Evolutionary conservation across 306 rosid species (phyloP).

Genomic region (Betula pendula): DNA sequence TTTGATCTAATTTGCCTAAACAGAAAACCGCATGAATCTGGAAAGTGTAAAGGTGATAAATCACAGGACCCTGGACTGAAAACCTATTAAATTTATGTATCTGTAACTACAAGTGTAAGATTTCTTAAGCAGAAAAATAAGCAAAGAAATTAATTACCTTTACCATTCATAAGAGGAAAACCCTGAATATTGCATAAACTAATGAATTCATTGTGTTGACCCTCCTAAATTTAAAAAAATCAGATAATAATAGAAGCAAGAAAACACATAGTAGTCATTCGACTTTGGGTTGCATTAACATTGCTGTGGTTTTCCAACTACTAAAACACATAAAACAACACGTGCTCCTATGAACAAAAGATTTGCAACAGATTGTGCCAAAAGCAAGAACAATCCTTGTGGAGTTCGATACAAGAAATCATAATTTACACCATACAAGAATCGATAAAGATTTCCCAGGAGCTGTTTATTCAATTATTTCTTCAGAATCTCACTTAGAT

Average conservation of each 20-base stretch:
- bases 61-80: background rate
- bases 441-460: background rate
- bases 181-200: background rate
- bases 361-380: background rate
- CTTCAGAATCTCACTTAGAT: background rate
- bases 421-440: background rate
- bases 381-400: background rate
- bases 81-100: background rate
- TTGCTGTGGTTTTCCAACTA: background rate
- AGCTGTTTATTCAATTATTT: background rate
- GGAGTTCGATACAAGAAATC: background rate
- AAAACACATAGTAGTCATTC: background rate
- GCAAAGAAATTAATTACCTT: background rate
- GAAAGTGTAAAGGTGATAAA: background rate
- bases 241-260: background rate
- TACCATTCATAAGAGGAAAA: background rate
- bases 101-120: background rate
- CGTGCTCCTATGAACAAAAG: too few relatives aligned
- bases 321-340: background rate
- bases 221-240: background rate
- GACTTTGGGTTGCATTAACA: background rate
- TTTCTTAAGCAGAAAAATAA: background rate
- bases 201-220: background rate
- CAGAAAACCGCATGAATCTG: slow-evolving; percentile 1
- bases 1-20: slow-evolving; percentile 15